Evolutionary conservation across 2,329 filamentous ascomycete genomes (phyloP), one percentile per base, ranked within the genome.

Genomic region (Diaporthe aspalathi): DNA sequence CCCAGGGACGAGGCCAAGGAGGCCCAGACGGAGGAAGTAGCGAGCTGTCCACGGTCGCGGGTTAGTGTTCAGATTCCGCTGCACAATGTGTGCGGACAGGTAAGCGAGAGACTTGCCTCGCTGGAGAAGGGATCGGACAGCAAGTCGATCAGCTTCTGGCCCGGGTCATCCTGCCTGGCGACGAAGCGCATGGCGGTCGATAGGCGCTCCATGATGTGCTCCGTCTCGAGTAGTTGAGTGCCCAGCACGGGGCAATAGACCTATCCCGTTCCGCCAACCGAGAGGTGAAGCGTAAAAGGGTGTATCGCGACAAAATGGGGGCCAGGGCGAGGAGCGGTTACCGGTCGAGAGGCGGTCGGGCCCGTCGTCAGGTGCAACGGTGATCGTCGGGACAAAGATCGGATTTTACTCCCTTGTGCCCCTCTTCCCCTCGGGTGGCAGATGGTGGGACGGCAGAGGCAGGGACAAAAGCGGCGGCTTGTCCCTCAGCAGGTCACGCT

Each of bases 1-100:
- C 90, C 92, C 54, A 98, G 79, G 3, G 95, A 97, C 27, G 93
- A 94, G 74, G 86, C 93, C 54, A 98, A 84, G 62, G 95, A 94
- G 71, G 93, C 92, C 82, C 91, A 90, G 72, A 98, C 87, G 53
- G 94, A 92, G 70, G 88, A 82, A 78, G 84, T 78, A 77, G 82
- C 80, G 49, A 87, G 79, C 84, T 87, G 73, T 32, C 29, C 53
- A 49, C 20, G 40, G 54, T 66, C 29, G n/a, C 32, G 27, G 16
- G 24, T 68, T 29, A 68, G 66, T 71, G 68, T 73, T 70, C 16
- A 70, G 69, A 38, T 22, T 40, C 35, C n/a, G n/a, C 38, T n/a
- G 16, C 70, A 63, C 24, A 52, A n/a, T 40, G 54, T 38, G 11
- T 22, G 12, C 12, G 63, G 45, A 71, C n/a, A 8, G 35, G 76